Base-by-base conservation (phyloP, 768 basidiomycete genomes). In the Tephrocybe sp. region DNA sequence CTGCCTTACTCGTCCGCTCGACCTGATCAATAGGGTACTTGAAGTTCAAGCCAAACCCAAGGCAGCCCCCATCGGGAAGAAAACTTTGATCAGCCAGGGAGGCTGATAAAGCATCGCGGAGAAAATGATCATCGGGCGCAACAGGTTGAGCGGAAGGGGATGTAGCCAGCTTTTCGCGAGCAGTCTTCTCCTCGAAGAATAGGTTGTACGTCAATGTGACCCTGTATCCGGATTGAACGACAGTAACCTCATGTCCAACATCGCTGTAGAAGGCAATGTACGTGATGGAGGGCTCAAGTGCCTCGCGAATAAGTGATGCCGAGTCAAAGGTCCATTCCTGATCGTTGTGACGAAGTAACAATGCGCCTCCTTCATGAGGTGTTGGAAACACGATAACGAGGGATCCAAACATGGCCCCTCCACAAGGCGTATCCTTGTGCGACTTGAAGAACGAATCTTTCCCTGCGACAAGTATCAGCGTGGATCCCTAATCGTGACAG, bases 321-420 rank as follows among this genome's bases (percentile, higher is more conserved):
- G 28, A 30, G 28, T 30, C 28, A 12, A 30, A 12, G 28, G 28
- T 12, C 28, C 66, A 72, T 34, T 72, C 69, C 18, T 61, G 49
- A 15, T 56, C 63, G 5, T 36, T 41, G 27, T 70, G 63, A 5
- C 66, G 67, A 0, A 83, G 62, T 1, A 66, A 38, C 9, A 78
- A 65, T 8, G 61, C 59, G 1, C 79, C 80, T 1, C 78, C 79
- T 49, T 75, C 64, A 51, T 81, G 73, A 0, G 55, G 16, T 0
- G 73, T 74, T 9, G 79, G 79, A 43, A 79, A 69, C 13, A 76
- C 67, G 30, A 82, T 54, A 1, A 81, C 72, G 9, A 83, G 68
- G 1, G 80, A 80, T 1, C 75, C 79, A 31, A 83, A 74, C 72
- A 80, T 79, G 16, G 55, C 53, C 7, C 65, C 63, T 4, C 62